A percentile compares a stretch with the other conserved stretches of the same genome.
Conservation (phyloP, 177 flowering plant species). For the Vitis hybrid region DNA sequence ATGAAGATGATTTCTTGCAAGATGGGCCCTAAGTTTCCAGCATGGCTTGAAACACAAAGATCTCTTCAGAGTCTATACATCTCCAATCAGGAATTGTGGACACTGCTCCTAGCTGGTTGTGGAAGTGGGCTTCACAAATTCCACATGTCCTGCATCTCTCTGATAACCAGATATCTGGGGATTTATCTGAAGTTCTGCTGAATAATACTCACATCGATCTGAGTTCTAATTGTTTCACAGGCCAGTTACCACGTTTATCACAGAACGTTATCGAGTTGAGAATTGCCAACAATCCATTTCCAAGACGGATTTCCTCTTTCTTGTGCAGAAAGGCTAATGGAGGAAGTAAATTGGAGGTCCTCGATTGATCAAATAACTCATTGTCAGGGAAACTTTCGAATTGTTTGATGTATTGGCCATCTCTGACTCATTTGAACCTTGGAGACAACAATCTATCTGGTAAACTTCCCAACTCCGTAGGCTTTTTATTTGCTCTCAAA, state of each 20-base stretch:
- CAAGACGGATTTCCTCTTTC: background rate
- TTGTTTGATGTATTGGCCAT: slow-evolving; percentile 1
- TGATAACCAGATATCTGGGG: no score
- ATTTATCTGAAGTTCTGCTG: no score
- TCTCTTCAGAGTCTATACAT: background rate
- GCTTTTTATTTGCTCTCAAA: background rate
- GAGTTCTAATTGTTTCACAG: no score
- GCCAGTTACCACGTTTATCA: no score
- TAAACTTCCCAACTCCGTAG: slow-evolving; percentile 2
- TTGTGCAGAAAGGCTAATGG: background rate
- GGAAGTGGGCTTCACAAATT: background rate
- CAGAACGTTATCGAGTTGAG: no score
- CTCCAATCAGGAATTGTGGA: background rate
- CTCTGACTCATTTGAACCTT: background rate
- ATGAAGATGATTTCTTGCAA: slow-evolving; percentile 6
- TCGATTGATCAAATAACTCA: background rate
- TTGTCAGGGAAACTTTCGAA: slow-evolving; percentile 5
- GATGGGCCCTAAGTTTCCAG: slow-evolving; percentile 23
- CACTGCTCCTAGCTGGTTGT: background rate
- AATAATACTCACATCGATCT: no score
- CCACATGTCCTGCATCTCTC: slow-evolving; percentile 2
- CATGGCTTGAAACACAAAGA: slow-evolving; percentile 28
- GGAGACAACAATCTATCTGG: background rate
- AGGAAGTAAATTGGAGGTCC: background rate
- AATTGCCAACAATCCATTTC: background rate